Evolutionary conservation across 2,329 filamentous ascomycete genomes (phyloP), one percentile per base, ranked within the genome.

Genomic region (Teratosphaeriaceae sp.): DNA sequence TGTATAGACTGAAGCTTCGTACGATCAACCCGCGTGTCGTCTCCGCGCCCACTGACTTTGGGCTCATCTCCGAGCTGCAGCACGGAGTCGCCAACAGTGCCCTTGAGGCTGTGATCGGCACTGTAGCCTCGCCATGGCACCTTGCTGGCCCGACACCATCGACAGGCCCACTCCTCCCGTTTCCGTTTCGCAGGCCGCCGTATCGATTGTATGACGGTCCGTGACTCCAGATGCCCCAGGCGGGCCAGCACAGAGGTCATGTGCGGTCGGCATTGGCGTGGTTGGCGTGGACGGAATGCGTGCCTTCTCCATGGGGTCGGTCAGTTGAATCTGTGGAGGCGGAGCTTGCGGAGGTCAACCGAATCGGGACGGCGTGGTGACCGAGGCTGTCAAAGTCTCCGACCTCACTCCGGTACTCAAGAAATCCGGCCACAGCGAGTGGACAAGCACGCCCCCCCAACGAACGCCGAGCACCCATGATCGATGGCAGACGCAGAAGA

Each of bases 401-500:
- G 15, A 26, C 35, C n/a, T 38, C 20, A 38, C 35, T n/a, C n/a
- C n/a, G n/a, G n/a, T n/a, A n/a, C n/a, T 34, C 7, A 34, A 19
- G 31, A 27, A 34, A n/a, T n/a, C n/a, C n/a, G n/a, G n/a, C n/a
- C n/a, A n/a, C n/a, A n/a, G n/a, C n/a, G n/a, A n/a, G n/a, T n/a
- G n/a, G n/a, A n/a, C n/a, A n/a, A n/a, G n/a, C n/a, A n/a, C n/a
- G n/a, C n/a, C n/a, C n/a, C n/a, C n/a, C n/a, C n/a, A 34, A 34
- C 4, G 6, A 34, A 19, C 31, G 20, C 15, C 6, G 5, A 5
- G 15, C 27, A 13, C 15, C 31, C 15, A 30, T 40, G 30, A 39
- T 20, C 48, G 23, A 96, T 96, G 89, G 85, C 89, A 57, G 89
- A 95, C 51, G 86, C 85, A 62, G 80, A 82, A 54, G 73, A 78